These are phyloP conservation scores for Ceratobasidium sp. DNA, from an alignment of 1,284 basidiomycete species.

Conservation along the genomic window DNA sequence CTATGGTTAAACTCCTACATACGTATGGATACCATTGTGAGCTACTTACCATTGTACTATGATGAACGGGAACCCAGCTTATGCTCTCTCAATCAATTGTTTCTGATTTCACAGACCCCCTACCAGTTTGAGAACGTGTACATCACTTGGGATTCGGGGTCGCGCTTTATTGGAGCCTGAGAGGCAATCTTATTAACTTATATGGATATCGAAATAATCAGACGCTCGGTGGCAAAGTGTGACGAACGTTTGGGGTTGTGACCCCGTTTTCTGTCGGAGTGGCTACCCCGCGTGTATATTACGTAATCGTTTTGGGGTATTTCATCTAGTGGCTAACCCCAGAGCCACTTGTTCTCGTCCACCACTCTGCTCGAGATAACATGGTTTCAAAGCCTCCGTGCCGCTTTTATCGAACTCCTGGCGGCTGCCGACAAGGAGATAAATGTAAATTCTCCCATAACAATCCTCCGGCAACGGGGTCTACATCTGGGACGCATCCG, in stretches of 20 bases:
- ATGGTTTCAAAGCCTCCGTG: conserved; percentile 36
- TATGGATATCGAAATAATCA: no score
- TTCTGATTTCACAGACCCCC: neutral
- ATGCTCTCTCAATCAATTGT: neutral
- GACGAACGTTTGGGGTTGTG: no score
- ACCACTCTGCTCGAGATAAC: neutral
- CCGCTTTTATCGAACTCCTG: conserved; percentile 36
- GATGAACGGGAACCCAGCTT: neutral
- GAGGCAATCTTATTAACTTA: no score
- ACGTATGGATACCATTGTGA: neutral
- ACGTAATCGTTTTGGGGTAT: conserved; percentile 1
- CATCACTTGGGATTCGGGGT: no score
- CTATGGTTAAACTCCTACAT: neutral
- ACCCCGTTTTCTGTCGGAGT: neutral
- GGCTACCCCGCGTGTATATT: conserved; percentile 10
- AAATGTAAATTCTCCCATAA: conserved; percentile 44
- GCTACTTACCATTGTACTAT: neutral
- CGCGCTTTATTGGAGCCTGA: no score
- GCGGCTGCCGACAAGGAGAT: conserved; percentile 40
- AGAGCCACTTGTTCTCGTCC: conserved; percentile 20
- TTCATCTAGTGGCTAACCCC: conserved; percentile 21
- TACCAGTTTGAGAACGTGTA: no score
- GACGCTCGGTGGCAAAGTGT: no score
- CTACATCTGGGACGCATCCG: neutral
- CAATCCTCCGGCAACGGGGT: neutral